These are phyloP conservation scores for Xylariaceae sp. DNA, from an alignment of 2,329 filamentous ascomycete species.

Conservation along the genomic window DNA sequence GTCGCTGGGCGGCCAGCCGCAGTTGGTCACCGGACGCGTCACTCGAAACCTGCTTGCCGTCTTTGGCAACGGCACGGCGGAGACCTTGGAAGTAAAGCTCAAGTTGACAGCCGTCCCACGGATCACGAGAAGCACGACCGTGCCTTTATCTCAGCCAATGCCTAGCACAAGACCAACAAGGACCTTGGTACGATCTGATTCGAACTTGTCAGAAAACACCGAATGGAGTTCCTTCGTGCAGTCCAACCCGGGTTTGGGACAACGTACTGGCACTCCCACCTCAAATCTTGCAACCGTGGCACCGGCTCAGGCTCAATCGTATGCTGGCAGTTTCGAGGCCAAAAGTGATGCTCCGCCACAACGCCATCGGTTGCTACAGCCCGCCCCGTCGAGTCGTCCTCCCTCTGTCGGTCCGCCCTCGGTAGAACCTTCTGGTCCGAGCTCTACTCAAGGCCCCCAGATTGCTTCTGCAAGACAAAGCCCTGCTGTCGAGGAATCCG, in stretches of 20 bases:
- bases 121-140: constrained; percentile 24
- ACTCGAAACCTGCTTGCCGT: constrained; percentile 78
- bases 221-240: constrained; percentile 76
- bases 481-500: constrained; percentile 9
- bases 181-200: constrained; percentile 19
- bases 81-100: constrained; percentile 89
- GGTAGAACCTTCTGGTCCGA: constrained; percentile 9
- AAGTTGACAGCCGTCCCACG: constrained; percentile 73
- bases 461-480: constrained; percentile 9
- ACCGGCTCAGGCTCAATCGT: constrained; percentile 23
- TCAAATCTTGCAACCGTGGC: constrained; percentile 12
- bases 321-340: no score
- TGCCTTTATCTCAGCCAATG: constrained; percentile 13
- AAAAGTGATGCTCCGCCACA: no score
- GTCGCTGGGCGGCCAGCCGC: constrained; percentile 37
- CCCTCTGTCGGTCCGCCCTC: constrained; percentile 18
- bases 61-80: constrained; percentile 73
- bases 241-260: constrained; percentile 52
- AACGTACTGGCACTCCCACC: no score
- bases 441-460: constrained; percentile 8
- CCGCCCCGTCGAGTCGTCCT: constrained; percentile 16
- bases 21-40: constrained; percentile 82
- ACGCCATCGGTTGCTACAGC: constrained; percentile 12
- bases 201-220: constrained; percentile 53
- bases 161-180: constrained; percentile 7